These are phyloP conservation scores for Dactylonectria estremocensis DNA, from an alignment of 2,329 filamentous ascomycete species.

Conservation along the genomic window DNA sequence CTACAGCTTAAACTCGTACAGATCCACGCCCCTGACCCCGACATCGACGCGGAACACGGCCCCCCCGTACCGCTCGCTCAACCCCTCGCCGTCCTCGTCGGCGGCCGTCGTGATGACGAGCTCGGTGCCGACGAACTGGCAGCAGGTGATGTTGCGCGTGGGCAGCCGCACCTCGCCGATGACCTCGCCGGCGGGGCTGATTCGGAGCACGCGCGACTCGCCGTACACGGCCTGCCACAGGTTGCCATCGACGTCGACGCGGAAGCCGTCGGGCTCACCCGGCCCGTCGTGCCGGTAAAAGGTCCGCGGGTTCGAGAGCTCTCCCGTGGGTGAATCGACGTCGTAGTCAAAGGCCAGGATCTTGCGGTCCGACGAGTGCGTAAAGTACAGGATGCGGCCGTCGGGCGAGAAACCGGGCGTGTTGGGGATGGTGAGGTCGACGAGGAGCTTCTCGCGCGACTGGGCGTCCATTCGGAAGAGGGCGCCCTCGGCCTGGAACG, in stretches of 20 bases:
- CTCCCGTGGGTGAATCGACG: slow-evolving; percentile 72
- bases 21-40: slow-evolving; percentile 75
- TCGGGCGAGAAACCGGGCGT: slow-evolving; percentile 85
- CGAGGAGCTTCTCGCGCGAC: slow-evolving; percentile 71
- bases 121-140: slow-evolving; percentile 81
- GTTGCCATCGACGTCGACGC: slow-evolving; percentile 86
- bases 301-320: slow-evolving; percentile 70
- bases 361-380: slow-evolving; percentile 79
- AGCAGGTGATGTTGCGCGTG: slow-evolving; percentile 85
- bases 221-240: slow-evolving; percentile 93
- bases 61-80: slow-evolving; percentile 76
- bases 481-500: slow-evolving; percentile 75
- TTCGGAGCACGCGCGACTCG: slow-evolving; percentile 80
- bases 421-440: slow-evolving; percentile 84
- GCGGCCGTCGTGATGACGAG: slow-evolving; percentile 85
- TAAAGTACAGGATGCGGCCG: slow-evolving; percentile 84
- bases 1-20: slow-evolving; percentile 75
- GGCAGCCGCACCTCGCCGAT: slow-evolving; percentile 83
- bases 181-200: slow-evolving; percentile 78
- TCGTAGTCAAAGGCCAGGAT: slow-evolving; percentile 85
- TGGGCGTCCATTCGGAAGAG: slow-evolving; percentile 80
- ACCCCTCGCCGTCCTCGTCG: slow-evolving; percentile 76
- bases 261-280: slow-evolving; percentile 86
- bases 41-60: slow-evolving; percentile 84
- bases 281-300: slow-evolving; percentile 80